Base-by-base conservation (phyloP, 495 filamentous ascomycete species). In the Ascodesmis nigricans region DNA sequence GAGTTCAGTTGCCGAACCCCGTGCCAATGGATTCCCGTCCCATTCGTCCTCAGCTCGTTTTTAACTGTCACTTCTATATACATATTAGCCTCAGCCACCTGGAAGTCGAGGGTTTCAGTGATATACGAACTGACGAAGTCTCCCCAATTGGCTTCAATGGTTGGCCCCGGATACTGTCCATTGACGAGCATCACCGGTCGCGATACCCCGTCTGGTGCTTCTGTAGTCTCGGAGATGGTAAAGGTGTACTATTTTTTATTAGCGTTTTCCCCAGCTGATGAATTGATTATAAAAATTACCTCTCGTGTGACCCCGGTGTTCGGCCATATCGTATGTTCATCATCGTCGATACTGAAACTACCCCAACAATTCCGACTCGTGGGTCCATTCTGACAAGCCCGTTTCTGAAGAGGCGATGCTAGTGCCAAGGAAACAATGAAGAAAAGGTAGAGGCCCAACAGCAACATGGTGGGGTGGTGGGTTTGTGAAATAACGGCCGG, bases 1-100 rank as follows among this genome's bases (percentile, higher is more conserved):
- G 67, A 67, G 2, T 55, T 60, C 35, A 66, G 65, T 47, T 78
- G 72, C 29, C 58, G 63, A 11, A 77, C 53, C 5, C 73, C 71
- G 35, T 78, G 71, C 59, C 66, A 76, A 49, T 79, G 74, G 16
- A 78, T 44, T 27, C 52, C 44, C 2, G 44, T 42, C n/a, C 36
- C 40, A 21, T 51, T 33, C 4, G 19, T 26, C 11, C 21, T 11
- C 15, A 37, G 35, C 1, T 30, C 11, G 18, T 37, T 37, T 8
- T 1, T 37, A 2, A 37, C 35, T 13, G 24, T 6, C 6, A 35
- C 33, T 16, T 31, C n/a, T n/a, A n/a, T n/a, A n/a, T n/a, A n/a
- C n/a, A n/a, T n/a, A n/a, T n/a, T n/a, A n/a, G n/a, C n/a, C n/a
- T n/a, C n/a, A n/a, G n/a, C n/a, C n/a, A n/a, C n/a, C n/a, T n/a